Conservation (phyloP, 2,329 filamentous ascomycete genomes). For the Ambrosiella cleistominuta region DNA sequence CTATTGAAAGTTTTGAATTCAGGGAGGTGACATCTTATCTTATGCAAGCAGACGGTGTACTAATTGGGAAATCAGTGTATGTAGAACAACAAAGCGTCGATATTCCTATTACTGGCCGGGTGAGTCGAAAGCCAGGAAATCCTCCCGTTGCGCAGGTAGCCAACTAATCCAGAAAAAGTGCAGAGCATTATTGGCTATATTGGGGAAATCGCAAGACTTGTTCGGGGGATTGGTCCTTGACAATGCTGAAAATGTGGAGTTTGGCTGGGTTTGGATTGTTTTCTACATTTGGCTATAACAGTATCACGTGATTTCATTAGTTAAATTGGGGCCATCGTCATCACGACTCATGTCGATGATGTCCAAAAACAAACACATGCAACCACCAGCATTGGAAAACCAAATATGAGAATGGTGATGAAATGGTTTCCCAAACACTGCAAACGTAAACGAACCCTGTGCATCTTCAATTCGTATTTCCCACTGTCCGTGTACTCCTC, state of each 20-base stretch:
- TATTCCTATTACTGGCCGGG: background rate
- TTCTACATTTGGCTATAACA: background rate
- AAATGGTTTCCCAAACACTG: no score
- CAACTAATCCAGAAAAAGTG: background rate
- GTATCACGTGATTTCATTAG: background rate
- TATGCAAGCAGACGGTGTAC: no score
- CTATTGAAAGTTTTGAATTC: no score
- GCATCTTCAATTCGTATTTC: no score
- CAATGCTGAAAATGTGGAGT: background rate
- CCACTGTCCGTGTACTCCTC: no score
- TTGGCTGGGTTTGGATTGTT: background rate
- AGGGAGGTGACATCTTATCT: no score
- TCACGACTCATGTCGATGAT: background rate
- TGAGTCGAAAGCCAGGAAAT: background rate
- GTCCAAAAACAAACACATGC: no score
- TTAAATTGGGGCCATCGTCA: background rate
- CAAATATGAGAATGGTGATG: no score
- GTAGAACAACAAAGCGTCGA: background rate
- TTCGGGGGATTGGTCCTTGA: background rate
- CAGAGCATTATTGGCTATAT: background rate
- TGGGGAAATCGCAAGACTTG: background rate
- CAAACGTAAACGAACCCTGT: no score
- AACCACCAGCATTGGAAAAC: no score
- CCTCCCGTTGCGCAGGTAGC: background rate
- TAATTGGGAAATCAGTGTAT: no score